Evolutionary conservation across 768 basidiomycete genomes (phyloP).

Genomic region (Leccinum subtestaceum): DNA sequence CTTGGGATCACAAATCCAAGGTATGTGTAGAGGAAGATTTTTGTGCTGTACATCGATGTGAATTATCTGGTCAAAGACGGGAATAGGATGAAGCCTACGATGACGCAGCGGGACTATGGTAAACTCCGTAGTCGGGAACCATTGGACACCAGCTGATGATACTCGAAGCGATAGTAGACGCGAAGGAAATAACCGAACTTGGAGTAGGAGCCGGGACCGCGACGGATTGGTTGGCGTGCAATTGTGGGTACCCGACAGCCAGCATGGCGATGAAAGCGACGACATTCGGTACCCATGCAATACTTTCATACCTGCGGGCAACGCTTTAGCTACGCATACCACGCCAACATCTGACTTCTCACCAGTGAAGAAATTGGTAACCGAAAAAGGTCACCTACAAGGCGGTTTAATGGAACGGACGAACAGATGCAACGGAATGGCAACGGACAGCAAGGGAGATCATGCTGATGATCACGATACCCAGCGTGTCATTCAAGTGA

Average conservation of each 20-base stretch:
- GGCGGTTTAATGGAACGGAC: not conserved
- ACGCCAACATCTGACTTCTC: conserved; percentile 3
- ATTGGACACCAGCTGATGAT: conserved; percentile 44
- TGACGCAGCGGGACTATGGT: conserved; percentile 52
- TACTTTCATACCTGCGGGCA: conserved; percentile 59
- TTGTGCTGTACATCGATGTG: conserved; percentile 22
- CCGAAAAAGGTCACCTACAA: conserved; percentile 61
- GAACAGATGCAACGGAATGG: not conserved
- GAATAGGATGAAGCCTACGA: conserved; percentile 40
- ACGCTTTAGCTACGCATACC: not conserved
- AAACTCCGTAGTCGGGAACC: conserved; percentile 49
- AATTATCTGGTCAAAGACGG: not conserved
- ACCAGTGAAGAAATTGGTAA: conserved; percentile 60
- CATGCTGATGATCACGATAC: conserved; percentile 34
- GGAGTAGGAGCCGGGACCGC: conserved; percentile 37
- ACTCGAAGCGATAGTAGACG: conserved; percentile 43
- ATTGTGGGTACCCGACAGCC: conserved; percentile 66
- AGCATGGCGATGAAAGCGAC: conserved; percentile 65
- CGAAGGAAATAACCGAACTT: conserved; percentile 40
- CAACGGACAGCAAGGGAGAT: conserved; percentile 31
- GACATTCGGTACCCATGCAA: conserved; percentile 76
- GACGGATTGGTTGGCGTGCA: conserved; percentile 40
- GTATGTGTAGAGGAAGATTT: conserved; percentile 47
- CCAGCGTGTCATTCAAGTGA: conserved; percentile 29
- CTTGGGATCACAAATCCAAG: conserved; percentile 42